Evolutionary conservation across 2,329 filamentous ascomycete species (phyloP), one percentile per base, ranked within the genome.

Genomic region (Aspergillus melleus): DNA sequence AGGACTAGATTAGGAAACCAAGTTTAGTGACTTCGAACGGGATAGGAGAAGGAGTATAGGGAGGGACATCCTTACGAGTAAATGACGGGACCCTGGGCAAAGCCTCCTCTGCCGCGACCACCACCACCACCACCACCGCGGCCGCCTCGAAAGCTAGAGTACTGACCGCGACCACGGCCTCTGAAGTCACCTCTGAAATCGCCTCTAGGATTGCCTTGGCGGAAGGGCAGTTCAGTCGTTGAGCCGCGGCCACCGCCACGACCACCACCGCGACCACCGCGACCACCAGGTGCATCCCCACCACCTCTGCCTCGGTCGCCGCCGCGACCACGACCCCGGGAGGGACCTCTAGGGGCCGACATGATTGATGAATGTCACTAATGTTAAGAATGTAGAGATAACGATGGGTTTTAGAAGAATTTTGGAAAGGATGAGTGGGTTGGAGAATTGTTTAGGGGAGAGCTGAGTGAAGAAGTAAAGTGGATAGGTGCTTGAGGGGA

Each of bases 171-270:
- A 49, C 54, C 57, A 42, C 60, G 62, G 6, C 71, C 60, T 58
- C 67, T 58, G 29, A 52, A 64, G 29, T 63, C 63, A 9, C 61
- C 58, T 44, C 55, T 39, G 14, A 39, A 39, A 39, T 39, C 56
- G 26, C 59, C 52, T 30, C 56, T 57, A 44, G 39, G 51, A 26
- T 36, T 52, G n/a, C 54, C 58, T 32, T 56, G 59, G 24, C 69
- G 70, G 51, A 64, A 57, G 6, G 69, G 69, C 46, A 72, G 58
- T 10, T 72, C 64, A 11, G 54, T 60, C 24, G 60, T 52, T 5
- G 62, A 66, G 26, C 73, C 70, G 42, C 72, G 68, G 54, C 70
- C 67, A 6, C 69, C 52, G 52, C 65, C 67, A 50, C 71, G 64
- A 47, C 64, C 62, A 20, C 67, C 64, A 58, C 66, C 66, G 57